These are phyloP conservation scores for Secale cereale DNA, from an alignment of 176 grass and related monocot genomes.

Conservation along the genomic window DNA sequence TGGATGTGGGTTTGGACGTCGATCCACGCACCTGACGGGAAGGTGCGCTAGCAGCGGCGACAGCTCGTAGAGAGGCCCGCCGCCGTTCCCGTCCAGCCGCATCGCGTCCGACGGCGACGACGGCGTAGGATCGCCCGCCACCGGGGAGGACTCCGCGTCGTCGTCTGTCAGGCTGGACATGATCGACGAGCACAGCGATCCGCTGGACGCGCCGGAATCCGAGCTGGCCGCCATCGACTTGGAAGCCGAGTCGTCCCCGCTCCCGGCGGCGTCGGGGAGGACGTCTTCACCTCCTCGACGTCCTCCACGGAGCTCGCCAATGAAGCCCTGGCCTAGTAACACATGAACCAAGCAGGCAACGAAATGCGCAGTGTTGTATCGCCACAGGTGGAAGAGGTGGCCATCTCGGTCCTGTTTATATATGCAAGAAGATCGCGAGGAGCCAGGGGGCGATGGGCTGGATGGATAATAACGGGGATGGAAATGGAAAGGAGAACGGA, in stretches of 20 bases:
- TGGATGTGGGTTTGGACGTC: not conserved
- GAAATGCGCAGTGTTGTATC: not conserved
- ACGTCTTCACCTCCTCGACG: not conserved
- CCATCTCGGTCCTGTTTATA: not conserved
- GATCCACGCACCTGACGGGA: conserved; percentile 44
- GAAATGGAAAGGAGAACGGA: not conserved
- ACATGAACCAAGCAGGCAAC: not conserved
- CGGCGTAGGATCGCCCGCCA: not conserved
- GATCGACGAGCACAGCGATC: conserved; percentile 21
- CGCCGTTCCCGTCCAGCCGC: not conserved
- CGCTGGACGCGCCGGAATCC: conserved; percentile 20
- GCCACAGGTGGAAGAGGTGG: not conserved
- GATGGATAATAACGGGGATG: not conserved
- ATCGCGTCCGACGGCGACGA: conserved; percentile 2
- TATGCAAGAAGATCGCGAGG: not conserved
- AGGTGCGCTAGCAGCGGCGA: conserved; percentile 47
- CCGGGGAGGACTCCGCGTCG: not conserved
- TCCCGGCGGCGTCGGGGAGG: not conserved
- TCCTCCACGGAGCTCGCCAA: not conserved
- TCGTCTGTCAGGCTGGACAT: conserved; percentile 40
- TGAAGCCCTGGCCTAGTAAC: not conserved
- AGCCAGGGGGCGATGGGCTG: not conserved
- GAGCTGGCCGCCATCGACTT: not conserved
- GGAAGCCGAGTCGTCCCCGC: not conserved
- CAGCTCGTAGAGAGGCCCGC: conserved; percentile 53